Base-by-base conservation (phyloP, 2,329 filamentous ascomycete species). In the Parastagonospora nodorum region DNA sequence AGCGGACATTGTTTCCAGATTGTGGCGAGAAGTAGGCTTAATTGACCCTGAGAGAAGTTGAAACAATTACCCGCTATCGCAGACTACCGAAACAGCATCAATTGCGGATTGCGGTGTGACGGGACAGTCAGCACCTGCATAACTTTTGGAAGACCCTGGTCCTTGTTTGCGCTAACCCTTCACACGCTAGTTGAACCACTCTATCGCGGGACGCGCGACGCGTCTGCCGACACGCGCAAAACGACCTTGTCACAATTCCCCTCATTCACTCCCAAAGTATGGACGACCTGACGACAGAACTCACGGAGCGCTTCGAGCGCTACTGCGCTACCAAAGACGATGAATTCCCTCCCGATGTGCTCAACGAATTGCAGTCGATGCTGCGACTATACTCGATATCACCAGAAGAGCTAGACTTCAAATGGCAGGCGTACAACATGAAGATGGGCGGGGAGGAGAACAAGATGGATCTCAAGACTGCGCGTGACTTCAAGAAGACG, bases 391-490 rank as follows among this genome's bases (percentile, higher is more conserved):
- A 97, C 75, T 86, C 85, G 41, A 83, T 97, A 53, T 84, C 86
- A 12, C 82, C 87, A 30, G 87, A 97, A 72, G 94, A 97, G 71
- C 81, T 97, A 24, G 97, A 91, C 75, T 97, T 91, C 84, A 97
- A 97, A 81, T 99, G 94, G 94, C 94, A 99, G 74, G 93, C 92
- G 0, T 97, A 97, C 80, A 92, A 89, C 74, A 88, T 99, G 71
- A 96, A 93, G 75, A 92, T 97, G 87, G 90, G 92, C 19, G 78
- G 85, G 41, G 90, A 95, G 49, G 88, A 91, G 50, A 86, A 87
- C 55, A 86, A 82, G 52, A 77, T 90, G 54, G 84, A 88, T 41
- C 80, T 95, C 36, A 84, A 88, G 32, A 88, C 84, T 0, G 84
- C 90, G 39, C 84, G 88, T 37, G 84, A 86, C 48, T 88, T 99